These are phyloP conservation scores for Chaetomium tenue DNA, from an alignment of 495 filamentous ascomycete genomes.

Conservation along the genomic window DNA sequence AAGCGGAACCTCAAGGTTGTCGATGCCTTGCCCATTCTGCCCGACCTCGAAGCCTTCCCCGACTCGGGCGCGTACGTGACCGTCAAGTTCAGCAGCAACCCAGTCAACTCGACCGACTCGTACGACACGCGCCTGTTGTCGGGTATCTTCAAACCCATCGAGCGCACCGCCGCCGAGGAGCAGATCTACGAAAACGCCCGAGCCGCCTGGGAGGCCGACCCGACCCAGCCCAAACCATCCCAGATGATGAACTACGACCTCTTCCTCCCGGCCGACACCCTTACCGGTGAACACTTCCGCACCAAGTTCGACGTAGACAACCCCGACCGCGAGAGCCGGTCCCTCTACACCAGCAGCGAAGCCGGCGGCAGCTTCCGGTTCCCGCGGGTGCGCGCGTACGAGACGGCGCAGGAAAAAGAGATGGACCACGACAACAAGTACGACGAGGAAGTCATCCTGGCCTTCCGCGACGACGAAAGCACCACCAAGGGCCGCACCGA, in stretches of 20 bases:
- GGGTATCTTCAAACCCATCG: conserved; percentile 69
- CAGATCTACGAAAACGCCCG: conserved; percentile 49
- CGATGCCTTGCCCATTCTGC: conserved; percentile 76
- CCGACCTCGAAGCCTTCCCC: conserved; percentile 85
- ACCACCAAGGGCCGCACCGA: conserved; percentile 11
- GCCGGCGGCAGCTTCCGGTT: conserved; percentile 62
- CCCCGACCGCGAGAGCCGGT: conserved; percentile 62
- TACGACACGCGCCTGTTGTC: conserved; percentile 83
- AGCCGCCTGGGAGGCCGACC: conserved; percentile 62
- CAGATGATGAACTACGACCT: conserved; percentile 76
- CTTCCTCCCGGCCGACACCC: conserved; percentile 62
- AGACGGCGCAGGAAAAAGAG: conserved; percentile 68
- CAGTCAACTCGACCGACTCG: conserved; percentile 54
- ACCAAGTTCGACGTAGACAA: conserved; percentile 70
- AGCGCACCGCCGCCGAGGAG: conserved; percentile 51
- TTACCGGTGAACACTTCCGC: conserved; percentile 61
- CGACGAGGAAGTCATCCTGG: conserved; percentile 54
- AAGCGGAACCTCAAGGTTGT: conserved; percentile 76
- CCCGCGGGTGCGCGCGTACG: conserved; percentile 77
- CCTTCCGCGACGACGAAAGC: conserved; percentile 46
- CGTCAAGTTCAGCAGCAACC: conserved; percentile 84
- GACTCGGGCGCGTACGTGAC: conserved; percentile 82
- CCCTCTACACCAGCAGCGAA: conserved; percentile 60
- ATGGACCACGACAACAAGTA: conserved; percentile 63
- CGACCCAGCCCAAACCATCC: conserved; percentile 58